These are phyloP conservation scores for Ulmus americana DNA, from an alignment of 331 rosid species.

Conservation along the genomic window DNA sequence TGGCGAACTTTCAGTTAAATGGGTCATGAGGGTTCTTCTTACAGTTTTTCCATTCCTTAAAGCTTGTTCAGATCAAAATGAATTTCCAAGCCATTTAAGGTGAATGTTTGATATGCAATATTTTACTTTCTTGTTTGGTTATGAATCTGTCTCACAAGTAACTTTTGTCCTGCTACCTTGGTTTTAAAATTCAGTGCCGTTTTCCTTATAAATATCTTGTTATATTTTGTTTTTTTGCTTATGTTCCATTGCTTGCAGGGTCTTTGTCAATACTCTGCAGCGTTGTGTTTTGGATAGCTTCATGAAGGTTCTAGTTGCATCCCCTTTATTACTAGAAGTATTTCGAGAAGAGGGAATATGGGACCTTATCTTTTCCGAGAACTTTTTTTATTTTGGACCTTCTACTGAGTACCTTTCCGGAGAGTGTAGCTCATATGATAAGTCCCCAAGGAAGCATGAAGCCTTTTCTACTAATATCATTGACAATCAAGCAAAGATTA, in stretches of 20 bases:
- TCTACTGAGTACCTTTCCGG: constrained; percentile 41
- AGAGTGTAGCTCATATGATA: constrained; percentile 30
- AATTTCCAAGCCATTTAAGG: constrained; percentile 71
- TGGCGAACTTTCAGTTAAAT: constrained; percentile 66
- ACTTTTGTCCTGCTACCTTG: background rate
- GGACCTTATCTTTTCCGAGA: constrained; percentile 89
- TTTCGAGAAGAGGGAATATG: constrained; percentile 81
- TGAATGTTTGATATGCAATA: constrained; percentile 28
- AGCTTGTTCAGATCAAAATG: constrained; percentile 77
- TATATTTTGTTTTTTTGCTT: background rate
- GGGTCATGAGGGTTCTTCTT: constrained; percentile 74
- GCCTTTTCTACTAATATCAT: constrained; percentile 34
- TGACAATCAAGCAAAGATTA: constrained; percentile 33
- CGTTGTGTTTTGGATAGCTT: constrained; percentile 54
- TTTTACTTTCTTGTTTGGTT: constrained; percentile 11
- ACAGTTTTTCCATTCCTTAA: constrained; percentile 76
- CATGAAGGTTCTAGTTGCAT: constrained; percentile 60
- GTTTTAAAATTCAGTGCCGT: constrained; percentile 12
- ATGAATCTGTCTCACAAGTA: constrained; percentile 6
- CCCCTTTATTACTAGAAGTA: constrained; percentile 53
- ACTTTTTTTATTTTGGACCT: constrained; percentile 67
- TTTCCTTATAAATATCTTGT: background rate
- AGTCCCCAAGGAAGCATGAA: constrained; percentile 35
- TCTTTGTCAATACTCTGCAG: constrained; percentile 65
- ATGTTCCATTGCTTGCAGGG: constrained; percentile 46